Base-by-base conservation (phyloP, 108 stramenopile genomes). In the Cyclotella kingstonii region DNA sequence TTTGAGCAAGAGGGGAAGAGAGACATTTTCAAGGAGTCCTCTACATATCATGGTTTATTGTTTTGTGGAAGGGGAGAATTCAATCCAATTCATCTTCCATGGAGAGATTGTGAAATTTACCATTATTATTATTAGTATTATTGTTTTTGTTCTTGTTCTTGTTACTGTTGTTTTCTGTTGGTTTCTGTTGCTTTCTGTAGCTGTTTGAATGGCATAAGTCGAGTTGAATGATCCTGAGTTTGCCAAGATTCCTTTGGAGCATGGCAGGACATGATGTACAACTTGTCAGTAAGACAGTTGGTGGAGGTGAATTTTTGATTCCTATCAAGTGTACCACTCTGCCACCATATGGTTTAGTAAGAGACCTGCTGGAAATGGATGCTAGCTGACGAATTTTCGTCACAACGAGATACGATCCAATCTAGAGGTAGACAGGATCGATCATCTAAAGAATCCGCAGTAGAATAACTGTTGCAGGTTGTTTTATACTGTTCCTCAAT, bases 331-430 rank as follows among this genome's bases (percentile, higher is more conserved):
- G 38, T 8, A 54, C 66, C 17, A 59, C 50, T 45, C 45, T 66
- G 9, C 73, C 73, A 0, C 73, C 73, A 65, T 66, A 75, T 27
- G 73, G 73, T 41, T 62, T 66, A 39, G 73, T 75, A 23, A 75
- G 52, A 6, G 66, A 60, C 17, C n/a, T 44, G 53, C 30, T 75
- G 53, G 8, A 67, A 59, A 29, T 56, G 73, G 15, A 42, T 21
- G 41, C 66, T 67, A 23, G 3, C 30, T 22, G 15, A 29, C n/a
- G n/a, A n/a, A n/a, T n/a, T n/a, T n/a, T n/a, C n/a, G n/a, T n/a
- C n/a, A n/a, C n/a, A n/a, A n/a, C n/a, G n/a, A n/a, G n/a, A n/a
- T n/a, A n/a, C n/a, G n/a, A n/a, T n/a, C n/a, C n/a, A n/a, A n/a
- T n/a, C n/a, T n/a, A n/a, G n/a, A n/a, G n/a, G n/a, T n/a, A n/a